Evolutionary conservation across 139 green algal genomes (phyloP).

Genomic region (Limnomonas spitsbergensis): DNA sequence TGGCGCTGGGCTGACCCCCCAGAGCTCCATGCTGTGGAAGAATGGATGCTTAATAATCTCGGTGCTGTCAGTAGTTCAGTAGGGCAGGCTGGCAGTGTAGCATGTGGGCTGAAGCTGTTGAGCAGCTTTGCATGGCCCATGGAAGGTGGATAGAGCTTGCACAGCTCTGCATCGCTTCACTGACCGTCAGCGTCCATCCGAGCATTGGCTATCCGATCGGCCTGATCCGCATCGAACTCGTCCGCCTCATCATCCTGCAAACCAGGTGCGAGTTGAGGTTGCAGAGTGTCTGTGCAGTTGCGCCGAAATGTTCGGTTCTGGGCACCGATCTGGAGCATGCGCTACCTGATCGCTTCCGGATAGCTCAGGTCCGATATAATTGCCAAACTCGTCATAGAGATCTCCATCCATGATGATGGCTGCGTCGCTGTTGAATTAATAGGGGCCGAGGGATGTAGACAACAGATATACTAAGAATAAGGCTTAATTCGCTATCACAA

Average conservation of each 20-base stretch:
- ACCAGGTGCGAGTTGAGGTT: not conserved
- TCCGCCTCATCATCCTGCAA: constrained; percentile 50
- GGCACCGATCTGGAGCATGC: not conserved
- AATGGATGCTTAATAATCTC: too few species aligned
- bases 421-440: too few species aligned
- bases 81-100: too few species aligned
- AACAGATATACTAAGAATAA: too few species aligned
- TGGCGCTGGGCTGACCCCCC: too few species aligned
- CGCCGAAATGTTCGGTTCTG: not conserved
- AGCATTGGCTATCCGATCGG: constrained; percentile 40
- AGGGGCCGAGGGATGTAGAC: too few species aligned
- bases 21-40: too few species aligned
- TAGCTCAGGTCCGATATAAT: constrained; percentile 93
- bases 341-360: constrained; percentile 70
- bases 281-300: not conserved
- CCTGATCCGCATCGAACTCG: constrained; percentile 52
- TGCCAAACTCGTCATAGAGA: constrained; percentile 98
- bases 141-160: not conserved
- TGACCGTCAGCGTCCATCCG: constrained; percentile 44
- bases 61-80: too few species aligned
- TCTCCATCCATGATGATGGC: constrained; percentile 40
- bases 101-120: too few species aligned
- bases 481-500: too few species aligned
- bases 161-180: not conserved
- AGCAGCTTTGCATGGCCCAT: constrained; percentile 19